Conservation (phyloP, 441 rosid species). For the Raphanus hybrid region DNA sequence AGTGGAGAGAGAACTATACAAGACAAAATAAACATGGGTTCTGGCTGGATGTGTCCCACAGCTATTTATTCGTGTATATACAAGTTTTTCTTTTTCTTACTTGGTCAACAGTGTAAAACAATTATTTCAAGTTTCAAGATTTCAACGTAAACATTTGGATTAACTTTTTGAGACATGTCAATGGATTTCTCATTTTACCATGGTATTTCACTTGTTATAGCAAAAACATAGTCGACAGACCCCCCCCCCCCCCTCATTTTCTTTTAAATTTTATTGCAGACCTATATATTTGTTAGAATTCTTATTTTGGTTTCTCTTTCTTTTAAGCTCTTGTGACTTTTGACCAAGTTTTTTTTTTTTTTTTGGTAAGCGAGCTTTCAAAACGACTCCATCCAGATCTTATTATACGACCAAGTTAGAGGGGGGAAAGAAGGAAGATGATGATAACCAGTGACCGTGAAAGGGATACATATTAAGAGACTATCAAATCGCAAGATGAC, state of each 20-base stretch:
- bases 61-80: background rate
- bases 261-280: background rate
- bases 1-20: slow-evolving; percentile 37
- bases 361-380: no score
- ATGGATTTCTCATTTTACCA: slow-evolving; percentile 39
- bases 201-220: slow-evolving; percentile 35
- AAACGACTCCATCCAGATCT: no score
- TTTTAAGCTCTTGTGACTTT: slow-evolving; percentile 5
- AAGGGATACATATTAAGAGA: slow-evolving; percentile 12
- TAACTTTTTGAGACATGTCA: slow-evolving; percentile 49
- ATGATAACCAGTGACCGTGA: slow-evolving; percentile 32
- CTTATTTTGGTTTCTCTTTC: background rate
- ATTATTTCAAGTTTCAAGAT: slow-evolving; percentile 44
- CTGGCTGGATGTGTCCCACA: slow-evolving; percentile 34
- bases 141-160: slow-evolving; percentile 41
- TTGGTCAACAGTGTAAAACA: slow-evolving; percentile 32
- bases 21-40: slow-evolving; percentile 44
- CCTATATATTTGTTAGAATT: background rate
- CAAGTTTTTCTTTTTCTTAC: background rate
- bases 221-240: slow-evolving; percentile 12
- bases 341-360: background rate
- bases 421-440: slow-evolving; percentile 1
- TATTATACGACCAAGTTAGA: slow-evolving; percentile 23
- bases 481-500: slow-evolving; percentile 27
- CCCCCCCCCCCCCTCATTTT: background rate